Conservation (phyloP, 2,329 filamentous ascomycete genomes). For the Paracoccidioides brasiliensis region DNA sequence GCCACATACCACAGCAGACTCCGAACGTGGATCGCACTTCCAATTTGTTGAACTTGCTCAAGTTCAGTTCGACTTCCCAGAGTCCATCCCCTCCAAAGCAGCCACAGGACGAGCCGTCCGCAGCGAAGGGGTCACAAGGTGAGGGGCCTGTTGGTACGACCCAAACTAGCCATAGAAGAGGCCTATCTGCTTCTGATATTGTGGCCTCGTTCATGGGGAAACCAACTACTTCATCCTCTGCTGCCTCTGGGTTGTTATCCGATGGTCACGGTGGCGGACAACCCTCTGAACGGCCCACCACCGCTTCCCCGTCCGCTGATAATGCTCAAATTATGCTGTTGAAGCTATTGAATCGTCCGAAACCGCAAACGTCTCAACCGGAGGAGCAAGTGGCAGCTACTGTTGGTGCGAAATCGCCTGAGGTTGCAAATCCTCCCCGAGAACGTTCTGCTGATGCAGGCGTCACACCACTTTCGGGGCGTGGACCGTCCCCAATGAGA, state of each 20-base stretch:
- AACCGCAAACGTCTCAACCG: slow-evolving; percentile 17
- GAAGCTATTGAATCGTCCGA: slow-evolving; percentile 69
- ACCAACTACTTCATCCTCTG: slow-evolving; percentile 21
- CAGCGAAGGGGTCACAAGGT: slow-evolving; percentile 15
- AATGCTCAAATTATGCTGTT: slow-evolving; percentile 78
- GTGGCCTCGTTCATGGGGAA: slow-evolving; percentile 44
- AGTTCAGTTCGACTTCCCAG: slow-evolving; percentile 42
- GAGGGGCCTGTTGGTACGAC: slow-evolving; percentile 8
- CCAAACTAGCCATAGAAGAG: slow-evolving; percentile 21
- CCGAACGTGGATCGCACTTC: slow-evolving; percentile 38
- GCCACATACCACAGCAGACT: slow-evolving; percentile 24
- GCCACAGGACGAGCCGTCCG: slow-evolving; percentile 18
- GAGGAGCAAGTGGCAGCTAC: slow-evolving; percentile 14
- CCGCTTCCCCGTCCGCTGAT: slow-evolving; percentile 34
- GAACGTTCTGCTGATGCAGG: slow-evolving; percentile 5
- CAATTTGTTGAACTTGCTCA: slow-evolving; percentile 51
- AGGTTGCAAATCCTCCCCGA: slow-evolving; percentile 13
- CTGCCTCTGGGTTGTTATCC: slow-evolving; percentile 18
- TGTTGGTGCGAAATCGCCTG: slow-evolving; percentile 20
- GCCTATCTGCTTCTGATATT: slow-evolving; percentile 44
- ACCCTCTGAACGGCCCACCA: slow-evolving; percentile 10
- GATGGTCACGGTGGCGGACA: slow-evolving; percentile 14
- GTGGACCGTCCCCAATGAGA: slow-evolving; percentile 19
- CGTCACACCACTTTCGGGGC: slow-evolving; percentile 1
- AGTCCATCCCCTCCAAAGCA: slow-evolving; percentile 8